Evolutionary conservation across 108 stramenopile genomes (phyloP), one percentile per base, ranked within the genome.

Genomic region (Skeletonema grethae): DNA sequence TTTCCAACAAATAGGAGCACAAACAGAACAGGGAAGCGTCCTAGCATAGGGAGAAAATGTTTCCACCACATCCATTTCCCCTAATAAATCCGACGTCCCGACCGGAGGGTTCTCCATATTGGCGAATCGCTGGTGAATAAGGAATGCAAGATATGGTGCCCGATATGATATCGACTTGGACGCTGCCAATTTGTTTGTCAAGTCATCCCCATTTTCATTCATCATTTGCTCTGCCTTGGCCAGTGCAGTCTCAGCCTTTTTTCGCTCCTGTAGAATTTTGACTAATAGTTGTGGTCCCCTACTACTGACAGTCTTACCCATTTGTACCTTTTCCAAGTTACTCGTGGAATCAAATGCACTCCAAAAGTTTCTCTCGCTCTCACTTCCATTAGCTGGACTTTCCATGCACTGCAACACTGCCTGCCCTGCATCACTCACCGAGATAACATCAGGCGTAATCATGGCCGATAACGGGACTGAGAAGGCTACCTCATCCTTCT

Each of bases 21-120:
- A 79, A 7, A 92, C 82, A n/a, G 90, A 82, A 0, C 91, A 88
- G n/a, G 94, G 94, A 24, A 95, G 71, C 22, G 88, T 91, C 50
- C 91, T 78, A 13, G 90, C 90, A 68, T 95, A 95, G n/a, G 94
- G 94, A 34, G 77, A 90, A 84, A 92, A 95, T 5, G 90, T 86
- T 58, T 59, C 67, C 3, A 90, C 88, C 15, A 78, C 63, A n/a
- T 77, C 83, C 24, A 22, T 53, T 22, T 53, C 50, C 9, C 20
- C 22, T 63, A 62, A 77, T 65, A 7, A 69, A 75, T 25, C 31
- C 12, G 39, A 30, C 25, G 62, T 63, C 43, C 61, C 65, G 10
- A 93, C 88, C 7, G 67, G 74, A 25, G 93, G 93, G 32, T 61
- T 65, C 24, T 61, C 57, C 7, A 75, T 34, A 53, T 87, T 75